phyloP scores from a whole-genome alignment of 169 alveolate genomes.

The Cryptosporidium muris region DNA sequence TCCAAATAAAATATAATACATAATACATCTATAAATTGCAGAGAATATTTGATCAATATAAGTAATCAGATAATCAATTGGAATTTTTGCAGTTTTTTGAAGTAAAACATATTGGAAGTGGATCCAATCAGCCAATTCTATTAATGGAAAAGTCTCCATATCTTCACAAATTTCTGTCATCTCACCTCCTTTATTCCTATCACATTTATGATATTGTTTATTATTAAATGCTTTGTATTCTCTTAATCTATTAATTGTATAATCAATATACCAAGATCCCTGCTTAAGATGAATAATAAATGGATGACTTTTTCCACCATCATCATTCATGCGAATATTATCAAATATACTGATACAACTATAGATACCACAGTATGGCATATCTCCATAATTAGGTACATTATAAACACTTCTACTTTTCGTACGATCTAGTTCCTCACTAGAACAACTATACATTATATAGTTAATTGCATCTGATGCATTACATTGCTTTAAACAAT shows the following conservation, averaged over 20 bases:
- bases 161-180: neutral
- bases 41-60: conserved; percentile 52
- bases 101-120: conserved; percentile 19
- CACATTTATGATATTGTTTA: conserved; percentile 1
- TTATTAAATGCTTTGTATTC: conserved; percentile 43
- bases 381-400: conserved; percentile 70
- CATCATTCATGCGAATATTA: conserved; percentile 40
- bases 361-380: conserved; percentile 47
- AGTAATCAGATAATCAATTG: conserved; percentile 36
- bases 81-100: conserved; percentile 42
- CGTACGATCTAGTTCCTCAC: conserved; percentile 83
- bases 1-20: conserved; percentile 22
- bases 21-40: conserved; percentile 43
- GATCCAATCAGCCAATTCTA: conserved; percentile 56
- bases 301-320: conserved; percentile 64
- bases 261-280: conserved; percentile 67
- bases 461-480: conserved; percentile 77
- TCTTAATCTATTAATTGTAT: conserved; percentile 29
- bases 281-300: conserved; percentile 58
- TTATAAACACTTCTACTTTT: conserved; percentile 81
- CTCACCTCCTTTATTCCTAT: neutral
- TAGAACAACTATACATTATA: conserved; percentile 82
- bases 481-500: conserved; percentile 30
- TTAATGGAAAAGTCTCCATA: conserved; percentile 3
- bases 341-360: conserved; percentile 51